Percentiles rank a stretch among this genome's conserved stretches.
Conservation (phyloP, 139 green algal species). For the Microglena sp. region DNA sequence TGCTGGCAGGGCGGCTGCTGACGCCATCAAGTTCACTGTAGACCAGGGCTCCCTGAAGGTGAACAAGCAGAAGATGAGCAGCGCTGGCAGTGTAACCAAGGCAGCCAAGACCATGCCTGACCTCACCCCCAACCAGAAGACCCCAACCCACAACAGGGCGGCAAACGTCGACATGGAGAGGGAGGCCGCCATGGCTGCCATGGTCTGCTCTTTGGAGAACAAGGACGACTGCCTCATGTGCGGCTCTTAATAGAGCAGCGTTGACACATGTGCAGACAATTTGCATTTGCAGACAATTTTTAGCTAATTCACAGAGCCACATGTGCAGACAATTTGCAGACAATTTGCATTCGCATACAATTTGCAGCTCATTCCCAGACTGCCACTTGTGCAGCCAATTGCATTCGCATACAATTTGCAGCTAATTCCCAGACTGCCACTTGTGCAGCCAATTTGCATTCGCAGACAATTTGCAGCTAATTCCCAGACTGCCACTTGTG, state of each 20-base stretch:
- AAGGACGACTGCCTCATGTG: constrained; percentile 94
- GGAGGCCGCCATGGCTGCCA: constrained; percentile 65
- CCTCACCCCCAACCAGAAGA: not conserved
- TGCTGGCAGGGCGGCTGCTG: constrained; percentile 73
- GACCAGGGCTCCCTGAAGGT: constrained; percentile 57
- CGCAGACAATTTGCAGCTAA: too few species aligned
- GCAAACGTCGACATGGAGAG: constrained; percentile 27
- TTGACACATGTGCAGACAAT: too few species aligned
- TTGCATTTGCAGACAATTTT: too few species aligned
- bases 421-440: too few species aligned
- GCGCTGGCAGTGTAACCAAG: not conserved
- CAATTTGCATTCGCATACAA: too few species aligned
- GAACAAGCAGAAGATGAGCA: constrained; percentile 10
- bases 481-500: too few species aligned
- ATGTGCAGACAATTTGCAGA: too few species aligned
- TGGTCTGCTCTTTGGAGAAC: constrained; percentile 84
- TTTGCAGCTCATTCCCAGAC: too few species aligned
- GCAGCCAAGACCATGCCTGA: not conserved
- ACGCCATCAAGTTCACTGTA: constrained; percentile 99
- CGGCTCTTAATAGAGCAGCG: constrained; percentile 76
- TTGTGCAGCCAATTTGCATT: too few species aligned
- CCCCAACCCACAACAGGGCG: constrained; percentile 3
- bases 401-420: too few species aligned
- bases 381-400: too few species aligned
- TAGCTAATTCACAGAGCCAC: too few species aligned